Percentiles rank a stretch among this genome's conserved stretches.
Evolutionary conservation across 208 protist species (phyloP).

Genomic region (Leishmania tarentolae): DNA sequence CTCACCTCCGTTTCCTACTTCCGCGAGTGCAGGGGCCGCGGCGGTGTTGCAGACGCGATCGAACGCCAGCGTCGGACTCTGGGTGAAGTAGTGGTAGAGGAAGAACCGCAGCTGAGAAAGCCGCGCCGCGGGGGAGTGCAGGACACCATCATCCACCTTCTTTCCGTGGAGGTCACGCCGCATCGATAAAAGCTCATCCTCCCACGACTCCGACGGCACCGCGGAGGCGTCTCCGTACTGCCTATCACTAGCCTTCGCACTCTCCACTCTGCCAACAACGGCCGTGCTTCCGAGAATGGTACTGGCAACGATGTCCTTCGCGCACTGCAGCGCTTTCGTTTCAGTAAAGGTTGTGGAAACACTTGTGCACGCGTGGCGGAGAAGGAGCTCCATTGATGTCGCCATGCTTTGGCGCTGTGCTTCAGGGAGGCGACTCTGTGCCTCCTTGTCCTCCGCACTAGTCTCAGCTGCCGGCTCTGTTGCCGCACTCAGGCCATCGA

Average conservation of each 20-base stretch:
- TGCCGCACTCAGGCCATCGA: background rate
- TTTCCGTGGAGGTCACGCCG: background rate
- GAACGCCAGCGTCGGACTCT: slow-evolving; percentile 26
- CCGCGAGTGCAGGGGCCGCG: background rate
- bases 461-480: background rate
- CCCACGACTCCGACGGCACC: background rate
- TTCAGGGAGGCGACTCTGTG: slow-evolving; percentile 1
- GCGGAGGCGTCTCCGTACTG: background rate
- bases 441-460: background rate
- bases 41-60: slow-evolving; percentile 8
- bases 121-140: slow-evolving; percentile 11
- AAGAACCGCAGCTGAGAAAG: slow-evolving; percentile 21
- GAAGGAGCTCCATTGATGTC: background rate
- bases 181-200: slow-evolving; percentile 1
- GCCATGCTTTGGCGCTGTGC: background rate
- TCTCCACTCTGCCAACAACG: background rate
- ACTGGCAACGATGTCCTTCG: background rate
- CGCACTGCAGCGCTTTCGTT: background rate
- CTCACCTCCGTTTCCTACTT: background rate
- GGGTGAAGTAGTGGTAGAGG: slow-evolving; percentile 35
- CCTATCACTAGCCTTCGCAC: background rate
- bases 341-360: background rate
- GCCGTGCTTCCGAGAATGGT: slow-evolving; percentile 2
- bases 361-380: slow-evolving; percentile 1
- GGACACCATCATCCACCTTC: slow-evolving; percentile 19